A percentile compares a stretch with the other conserved stretches of the same genome.
These are phyloP conservation scores for Penicillium brevicompactum DNA, from an alignment of 2,329 filamentous ascomycete genomes.

Conservation along the genomic window DNA sequence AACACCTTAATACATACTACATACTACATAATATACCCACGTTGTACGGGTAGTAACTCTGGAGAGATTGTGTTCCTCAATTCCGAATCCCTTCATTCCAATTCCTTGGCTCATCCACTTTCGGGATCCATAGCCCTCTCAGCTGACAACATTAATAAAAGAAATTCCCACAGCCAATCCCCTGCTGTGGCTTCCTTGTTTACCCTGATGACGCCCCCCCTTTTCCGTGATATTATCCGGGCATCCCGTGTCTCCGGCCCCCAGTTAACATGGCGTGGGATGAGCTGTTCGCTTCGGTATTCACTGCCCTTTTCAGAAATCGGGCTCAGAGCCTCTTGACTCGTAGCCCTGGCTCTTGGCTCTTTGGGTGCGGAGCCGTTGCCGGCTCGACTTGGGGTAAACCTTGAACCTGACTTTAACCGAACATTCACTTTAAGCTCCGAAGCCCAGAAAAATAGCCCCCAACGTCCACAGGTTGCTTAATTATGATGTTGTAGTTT, in stretches of 20 bases:
- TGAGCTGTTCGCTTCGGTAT: not conserved
- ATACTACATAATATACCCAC: not conserved
- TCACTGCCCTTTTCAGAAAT: not conserved
- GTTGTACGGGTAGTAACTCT: not conserved
- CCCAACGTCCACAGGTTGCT: not conserved
- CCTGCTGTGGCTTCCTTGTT: not conserved
- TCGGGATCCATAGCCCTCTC: constrained; percentile 1
- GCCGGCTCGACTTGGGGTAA: not conserved
- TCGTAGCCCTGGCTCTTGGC: not conserved
- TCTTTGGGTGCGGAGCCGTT: constrained; percentile 3
- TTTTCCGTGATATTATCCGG: constrained; percentile 2
- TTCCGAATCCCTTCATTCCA: not conserved
- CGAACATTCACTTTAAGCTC: not conserved
- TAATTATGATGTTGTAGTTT: not conserved
- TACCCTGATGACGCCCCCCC: not conserved
- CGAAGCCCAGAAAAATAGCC: not conserved
- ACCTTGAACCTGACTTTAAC: not conserved
- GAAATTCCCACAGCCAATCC: not conserved
- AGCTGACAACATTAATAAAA: constrained; percentile 10
- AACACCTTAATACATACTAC: not conserved
- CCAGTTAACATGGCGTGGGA: not conserved
- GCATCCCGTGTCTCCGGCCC: constrained; percentile 5
- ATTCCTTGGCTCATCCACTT: constrained; percentile 3
- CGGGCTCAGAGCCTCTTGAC: not conserved
- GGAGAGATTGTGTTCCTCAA: not conserved